Conservation (phyloP, 345 rosid genomes). For the Cardamine chenopodiifolia region DNA sequence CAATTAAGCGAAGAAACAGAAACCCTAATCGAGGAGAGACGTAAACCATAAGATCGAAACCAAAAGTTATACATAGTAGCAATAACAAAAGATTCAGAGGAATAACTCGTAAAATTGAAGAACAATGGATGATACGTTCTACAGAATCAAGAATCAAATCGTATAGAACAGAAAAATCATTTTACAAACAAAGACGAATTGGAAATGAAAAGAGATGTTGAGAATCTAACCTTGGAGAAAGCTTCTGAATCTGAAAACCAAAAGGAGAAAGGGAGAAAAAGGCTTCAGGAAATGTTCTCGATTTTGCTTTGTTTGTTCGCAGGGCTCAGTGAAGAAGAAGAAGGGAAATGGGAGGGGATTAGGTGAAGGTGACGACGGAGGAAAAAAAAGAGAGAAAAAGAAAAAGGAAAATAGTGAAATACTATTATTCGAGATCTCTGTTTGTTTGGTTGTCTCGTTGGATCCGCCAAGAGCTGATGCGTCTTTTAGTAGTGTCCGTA, state of each 20-base stretch:
- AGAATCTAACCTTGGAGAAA: slow-evolving; percentile 30
- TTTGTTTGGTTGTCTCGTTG: slow-evolving; percentile 32
- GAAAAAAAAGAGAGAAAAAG: neutral
- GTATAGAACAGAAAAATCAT: neutral
- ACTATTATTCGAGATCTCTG: neutral
- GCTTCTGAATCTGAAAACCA: neutral
- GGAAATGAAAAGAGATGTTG: neutral
- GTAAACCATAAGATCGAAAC: neutral
- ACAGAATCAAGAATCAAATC: neutral
- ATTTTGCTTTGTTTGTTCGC: neutral
- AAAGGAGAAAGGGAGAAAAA: neutral
- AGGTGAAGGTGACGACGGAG: slow-evolving; percentile 20
- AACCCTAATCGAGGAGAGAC: slow-evolving; percentile 11
- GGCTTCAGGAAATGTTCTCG: neutral
- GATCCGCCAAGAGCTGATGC: slow-evolving; percentile 37
- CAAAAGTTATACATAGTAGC: neutral
- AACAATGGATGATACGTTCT: neutral
- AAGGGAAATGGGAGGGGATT: slow-evolving; percentile 26
- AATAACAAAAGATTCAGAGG: neutral
- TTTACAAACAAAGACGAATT: neutral
- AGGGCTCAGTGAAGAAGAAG: neutral
- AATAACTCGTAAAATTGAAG: neutral
- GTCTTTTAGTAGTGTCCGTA: slow-evolving; percentile 18
- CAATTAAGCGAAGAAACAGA: neutral
- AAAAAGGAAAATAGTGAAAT: neutral